Base-by-base conservation (phyloP, 768 basidiomycete species). In the Paxillus rubicundulus region DNA sequence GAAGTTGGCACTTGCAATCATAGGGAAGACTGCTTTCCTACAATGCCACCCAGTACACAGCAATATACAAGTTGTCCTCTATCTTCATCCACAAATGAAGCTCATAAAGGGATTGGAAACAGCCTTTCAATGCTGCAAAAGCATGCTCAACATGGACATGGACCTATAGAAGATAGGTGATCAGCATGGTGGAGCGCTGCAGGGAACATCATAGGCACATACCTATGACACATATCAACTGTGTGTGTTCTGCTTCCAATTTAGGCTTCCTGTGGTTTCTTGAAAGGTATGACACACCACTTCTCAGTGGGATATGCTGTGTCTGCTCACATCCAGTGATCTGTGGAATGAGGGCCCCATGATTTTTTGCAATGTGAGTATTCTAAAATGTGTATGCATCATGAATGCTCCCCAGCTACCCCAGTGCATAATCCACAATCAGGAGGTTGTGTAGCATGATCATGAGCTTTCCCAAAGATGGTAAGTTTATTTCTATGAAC, bases 281-380 rank as follows among this genome's bases (percentile, higher is more conserved):
- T 32, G 30, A 9, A 32, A 12, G 30, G 30, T 32, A 32, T 3
- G 3, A 32, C 30, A 12, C 30, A 32, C 30, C 30, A 32, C 12
- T 32, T 32, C 30, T 32, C 30, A 32, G 13, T 43, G 14, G 58
- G 46, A 17, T 61, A 61, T 16, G 58, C 49, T 2, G 47, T 61
- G 9, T 61, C 49, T 0, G 27, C 58, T 52, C 54, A 61, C 0
- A 57, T 49, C 52, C 55, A 61, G 13, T 61, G 47, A n/a, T 1
- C 37, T n/a, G 21, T 0, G 37, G 21, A 3, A 61, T 45, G 13
- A 45, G 9, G 0, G 0, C 3, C 0, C 40, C 36, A 1, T 30
- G 28, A 0, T 56, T 24, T 3, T 54, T n/a, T 7, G 34, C 33
- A 0, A 61, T 18, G 4, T 21, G 7, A n/a, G 50, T 56, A 0